Percentiles rank a stretch among this genome's conserved stretches.
These are phyloP conservation scores for Ceratobasidium papillatum DNA, from an alignment of 1,284 basidiomycete genomes.

Conservation along the genomic window DNA sequence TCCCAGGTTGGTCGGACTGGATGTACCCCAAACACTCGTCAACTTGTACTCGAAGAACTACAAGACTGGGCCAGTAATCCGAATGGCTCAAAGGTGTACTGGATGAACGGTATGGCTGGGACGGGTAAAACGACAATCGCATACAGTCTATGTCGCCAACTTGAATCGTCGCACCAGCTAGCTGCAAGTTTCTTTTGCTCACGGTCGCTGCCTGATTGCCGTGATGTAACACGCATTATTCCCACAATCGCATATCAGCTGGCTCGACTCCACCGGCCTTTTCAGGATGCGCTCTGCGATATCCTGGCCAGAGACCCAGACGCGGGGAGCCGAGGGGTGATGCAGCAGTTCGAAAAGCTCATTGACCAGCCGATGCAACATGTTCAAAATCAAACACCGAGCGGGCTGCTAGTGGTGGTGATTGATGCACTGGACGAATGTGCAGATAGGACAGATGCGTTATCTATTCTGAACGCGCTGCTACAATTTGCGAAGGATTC, in stretches of 20 bases:
- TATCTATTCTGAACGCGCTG: neutral
- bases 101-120: slow-evolving; percentile 48
- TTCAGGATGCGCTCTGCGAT: neutral
- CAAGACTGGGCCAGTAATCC: slow-evolving; percentile 39
- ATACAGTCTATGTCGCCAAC: slow-evolving; percentile 45
- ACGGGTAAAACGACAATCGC: slow-evolving; percentile 49
- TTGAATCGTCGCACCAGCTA: slow-evolving; percentile 43
- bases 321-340: neutral
- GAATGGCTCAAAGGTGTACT: slow-evolving; percentile 43
- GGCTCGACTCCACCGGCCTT: slow-evolving; percentile 1
- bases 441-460: neutral
- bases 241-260: slow-evolving; percentile 42
- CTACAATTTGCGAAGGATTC: neutral
- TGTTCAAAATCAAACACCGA: neutral
- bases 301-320: neutral
- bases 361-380: slow-evolving; percentile 18
- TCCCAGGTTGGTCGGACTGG: neutral
- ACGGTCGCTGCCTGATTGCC: slow-evolving; percentile 36
- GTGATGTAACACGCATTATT: slow-evolving; percentile 16
- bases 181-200: slow-evolving; percentile 51
- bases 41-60: slow-evolving; percentile 42
- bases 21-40: slow-evolving; percentile 44
- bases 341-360: slow-evolving; percentile 29
- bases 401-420: slow-evolving; percentile 10
- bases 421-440: slow-evolving; percentile 43